Base-by-base conservation (phyloP, 768 basidiomycete genomes). In the Suillus variegatus region DNA sequence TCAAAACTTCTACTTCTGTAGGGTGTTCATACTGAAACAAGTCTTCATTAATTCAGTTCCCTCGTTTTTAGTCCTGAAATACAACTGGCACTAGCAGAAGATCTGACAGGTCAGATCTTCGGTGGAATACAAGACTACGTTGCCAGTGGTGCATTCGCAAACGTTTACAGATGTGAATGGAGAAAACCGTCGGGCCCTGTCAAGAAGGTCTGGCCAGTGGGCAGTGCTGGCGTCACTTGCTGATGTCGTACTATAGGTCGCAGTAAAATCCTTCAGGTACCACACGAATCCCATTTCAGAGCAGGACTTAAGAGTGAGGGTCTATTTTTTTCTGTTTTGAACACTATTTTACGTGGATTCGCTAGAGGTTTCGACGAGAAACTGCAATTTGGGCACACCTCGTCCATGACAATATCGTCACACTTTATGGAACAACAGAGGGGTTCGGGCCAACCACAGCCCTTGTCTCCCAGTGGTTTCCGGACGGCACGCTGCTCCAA, bases 381-480 rank as follows among this genome's bases (percentile, higher is more conserved):
- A 41, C 68, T 14, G 56, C 60, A n/a, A 66, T 69, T 6, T 73
- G 72, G 72, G 65, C 61, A 32, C 32, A 54, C 35, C 61, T 72
- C 14, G 4, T 47, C 2, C 68, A 73, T 46, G 58, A 60, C 25
- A 73, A 73, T 61, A 61, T 73, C 12, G 46, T 73, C 2, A 56
- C 65, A 5, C 63, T 72, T 32, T 63, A 35, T 32, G 70, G 72
- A n/a, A 55, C 60, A 4, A 51, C 66, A 25, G 64, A 58, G 28
- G 70, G 62, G 43, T 72, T 67, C 47, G 47, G 52, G 10, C 13
- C 35, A n/a, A 69, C 68, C 14, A 60, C 65, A 9, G 69, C 72
- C 14, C 67, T 71, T 56, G 66, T 73, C 16, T 72, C 62, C 36
- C 68, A 36, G 7, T 68, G 68, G 66, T 51, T 63, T 55, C 60